These are phyloP conservation scores for Penicillium frequentans DNA, from an alignment of 2,329 filamentous ascomycete genomes.

Conservation along the genomic window DNA sequence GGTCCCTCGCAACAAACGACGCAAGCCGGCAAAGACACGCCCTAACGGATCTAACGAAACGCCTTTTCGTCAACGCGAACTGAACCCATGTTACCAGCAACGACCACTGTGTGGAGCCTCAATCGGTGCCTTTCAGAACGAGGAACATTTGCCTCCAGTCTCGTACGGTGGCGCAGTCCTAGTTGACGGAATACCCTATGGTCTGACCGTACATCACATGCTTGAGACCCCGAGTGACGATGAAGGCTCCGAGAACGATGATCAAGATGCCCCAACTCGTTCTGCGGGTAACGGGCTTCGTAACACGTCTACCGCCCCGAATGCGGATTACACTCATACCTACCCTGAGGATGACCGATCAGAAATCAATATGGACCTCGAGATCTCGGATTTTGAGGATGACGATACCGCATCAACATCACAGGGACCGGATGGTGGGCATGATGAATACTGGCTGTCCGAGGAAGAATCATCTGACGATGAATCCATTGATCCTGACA, in stretches of 20 bases:
- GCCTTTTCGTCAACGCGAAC: constrained; percentile 30
- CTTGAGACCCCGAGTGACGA: constrained; percentile 67
- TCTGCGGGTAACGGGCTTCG: constrained; percentile 46
- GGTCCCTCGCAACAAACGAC: constrained; percentile 44
- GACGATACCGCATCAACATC: constrained; percentile 41
- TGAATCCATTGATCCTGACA: constrained; percentile 50
- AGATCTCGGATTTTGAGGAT: constrained; percentile 57
- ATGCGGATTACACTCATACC: constrained; percentile 36
- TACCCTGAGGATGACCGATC: constrained; percentile 41
- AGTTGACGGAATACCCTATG: constrained; percentile 80
- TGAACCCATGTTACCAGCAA: constrained; percentile 75
- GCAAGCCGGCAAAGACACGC: constrained; percentile 35
- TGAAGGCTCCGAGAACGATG: constrained; percentile 45
- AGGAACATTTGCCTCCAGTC: constrained; percentile 83
- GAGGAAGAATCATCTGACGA: constrained; percentile 55
- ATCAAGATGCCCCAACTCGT: constrained; percentile 37
- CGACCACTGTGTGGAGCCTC: constrained; percentile 82
- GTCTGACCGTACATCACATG: constrained; percentile 97
- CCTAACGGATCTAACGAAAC: constrained; percentile 26
- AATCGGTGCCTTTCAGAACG: constrained; percentile 84
- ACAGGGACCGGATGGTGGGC: constrained; percentile 36
- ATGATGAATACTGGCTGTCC: constrained; percentile 47
- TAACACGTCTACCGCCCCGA: constrained; percentile 19
- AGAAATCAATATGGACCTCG: constrained; percentile 45
- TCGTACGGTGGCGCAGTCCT: constrained; percentile 86